Base-by-base conservation (phyloP, 805 yeast genomes). In the Candida nemodendra region DNA sequence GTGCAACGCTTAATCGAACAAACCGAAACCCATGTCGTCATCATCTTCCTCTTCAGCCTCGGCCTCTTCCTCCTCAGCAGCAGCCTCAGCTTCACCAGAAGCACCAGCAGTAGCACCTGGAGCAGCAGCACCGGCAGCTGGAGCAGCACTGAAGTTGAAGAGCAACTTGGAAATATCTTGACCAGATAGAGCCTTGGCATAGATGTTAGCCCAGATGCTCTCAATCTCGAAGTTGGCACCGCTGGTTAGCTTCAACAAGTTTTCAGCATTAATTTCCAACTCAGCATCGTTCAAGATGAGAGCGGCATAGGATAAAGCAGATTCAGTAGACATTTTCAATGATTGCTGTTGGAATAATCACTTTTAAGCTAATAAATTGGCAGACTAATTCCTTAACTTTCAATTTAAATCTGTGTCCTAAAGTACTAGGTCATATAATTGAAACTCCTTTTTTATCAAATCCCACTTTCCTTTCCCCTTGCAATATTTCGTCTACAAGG, bases 251-350 rank as follows among this genome's bases (percentile, higher is more conserved):
- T 86, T 73, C 63, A 75, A 63, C 65, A 84, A 77, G 77, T 84
- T 84, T 66, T 81, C 90, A 58, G 89, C 56, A 48, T 95, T 78
- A 80, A 91, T 81, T 71, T 90, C 96, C 63, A 89, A 75, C 58
- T 89, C 96, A 63, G 97, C 85, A 66, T 91, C 99, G 57, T 97
- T 95, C 72, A 91, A 81, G 77, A 91, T 90, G 71, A 91, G 79
- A 66, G 98, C 95, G 70, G 99, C 98, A 85, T 88, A 89, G 56
- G 96, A 84, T 66, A 88, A 84, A 66, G 95, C 85, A 66, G 95
- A 77, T 82, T 88, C 95, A 62, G 78, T 64, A 68, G 95, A 84
- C 93, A 86, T 85, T 66, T 60, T 67, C 44, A 25, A 18, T 31
- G 34, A 27, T 32, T 18, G 18, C 37, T 29, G 45, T 43, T 62